Evolutionary conservation across 2,329 filamentous ascomycete genomes (phyloP), one percentile per base, ranked within the genome.

Genomic region (Xylariaceae sp.): DNA sequence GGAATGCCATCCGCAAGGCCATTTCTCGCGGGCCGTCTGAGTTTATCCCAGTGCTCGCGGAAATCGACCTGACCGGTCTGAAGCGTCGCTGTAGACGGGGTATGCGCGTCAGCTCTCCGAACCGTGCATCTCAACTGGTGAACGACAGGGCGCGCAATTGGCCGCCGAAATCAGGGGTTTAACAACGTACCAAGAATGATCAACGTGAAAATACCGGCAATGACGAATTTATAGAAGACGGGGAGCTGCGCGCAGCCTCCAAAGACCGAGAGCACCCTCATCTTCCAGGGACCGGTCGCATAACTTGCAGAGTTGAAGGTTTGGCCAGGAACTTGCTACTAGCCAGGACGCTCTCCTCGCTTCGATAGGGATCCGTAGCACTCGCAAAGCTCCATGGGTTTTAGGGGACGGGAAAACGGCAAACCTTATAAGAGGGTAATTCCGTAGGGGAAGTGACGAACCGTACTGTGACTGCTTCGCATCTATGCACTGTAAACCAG

Each of bases 1-100:
- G 68, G 68, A 9, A 68, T 68, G 30, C 67, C 68, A 37, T 68
- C 63, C 2, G 64, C 67, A 39, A 66, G 66, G 58, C 59, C 62
- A 58, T 54, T 49, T 39, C 51, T 56, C 58, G 57, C 63, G 4
- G 63, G 54, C 3, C 62, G 60, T 13, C 66, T 64, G 37, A 69
- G 59, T 51, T 65, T 68, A 30, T 67, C 65, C 68, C 68, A 69
- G 49, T 63, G 62, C 51, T 64, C 56, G 51, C 68, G 65, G 44
- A 68, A 66, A 50, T 66, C 64, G 51, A 64, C 64, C 1, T 67
- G 66, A 2, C 59, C 65, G 4, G 67, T 67, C 52, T 68, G 68
- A 30, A 64, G 35, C 5, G 62, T 61, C 50, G 60, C 60, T 64
- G n/a, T 51, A 49, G 2, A 6, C 15, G 51, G 52, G n/a, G 39